Evolutionary conservation across 305 asterid genomes (phyloP).

Genomic region (Fraxinus paxiana): DNA sequence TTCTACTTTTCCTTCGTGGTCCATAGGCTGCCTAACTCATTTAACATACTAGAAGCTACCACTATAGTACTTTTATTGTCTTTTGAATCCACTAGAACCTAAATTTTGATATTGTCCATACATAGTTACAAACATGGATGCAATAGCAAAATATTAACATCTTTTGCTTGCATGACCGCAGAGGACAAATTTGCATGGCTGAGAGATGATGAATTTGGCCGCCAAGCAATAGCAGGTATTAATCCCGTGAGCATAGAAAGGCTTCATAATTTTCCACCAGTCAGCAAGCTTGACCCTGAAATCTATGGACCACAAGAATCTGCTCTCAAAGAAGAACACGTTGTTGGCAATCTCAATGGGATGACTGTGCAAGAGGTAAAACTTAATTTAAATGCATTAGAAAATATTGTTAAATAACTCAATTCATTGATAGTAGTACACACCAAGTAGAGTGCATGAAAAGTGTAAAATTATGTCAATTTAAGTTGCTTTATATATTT

Average conservation of each 20-base stretch:
- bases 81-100: constrained; percentile 15
- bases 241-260: constrained; percentile 80
- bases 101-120: not conserved
- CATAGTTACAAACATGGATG: not conserved
- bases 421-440: not conserved
- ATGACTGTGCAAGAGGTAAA: constrained; percentile 77
- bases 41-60: constrained; percentile 1
- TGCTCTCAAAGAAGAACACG: constrained; percentile 76
- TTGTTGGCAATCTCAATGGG: constrained; percentile 69
- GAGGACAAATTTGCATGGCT: constrained; percentile 93
- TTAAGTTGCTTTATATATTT: no score
- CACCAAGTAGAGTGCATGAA: not conserved
- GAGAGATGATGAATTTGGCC: constrained; percentile 87
- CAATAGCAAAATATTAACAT: constrained; percentile 1
- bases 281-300: constrained; percentile 76
- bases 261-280: constrained; percentile 67
- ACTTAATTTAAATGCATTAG: not conserved
- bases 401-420: not conserved
- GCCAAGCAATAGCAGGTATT: constrained; percentile 86
- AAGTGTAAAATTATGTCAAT: not conserved
- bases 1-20: not conserved
- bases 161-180: constrained; percentile 25
- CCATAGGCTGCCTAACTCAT: not conserved
- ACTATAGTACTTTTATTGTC: not conserved
- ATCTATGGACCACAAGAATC: constrained; percentile 74